A percentile compares a stretch with the other conserved stretches of the same genome.
Evolutionary conservation across 129 eudicot genomes (phyloP).

Genomic region (Sambucus nigra): DNA sequence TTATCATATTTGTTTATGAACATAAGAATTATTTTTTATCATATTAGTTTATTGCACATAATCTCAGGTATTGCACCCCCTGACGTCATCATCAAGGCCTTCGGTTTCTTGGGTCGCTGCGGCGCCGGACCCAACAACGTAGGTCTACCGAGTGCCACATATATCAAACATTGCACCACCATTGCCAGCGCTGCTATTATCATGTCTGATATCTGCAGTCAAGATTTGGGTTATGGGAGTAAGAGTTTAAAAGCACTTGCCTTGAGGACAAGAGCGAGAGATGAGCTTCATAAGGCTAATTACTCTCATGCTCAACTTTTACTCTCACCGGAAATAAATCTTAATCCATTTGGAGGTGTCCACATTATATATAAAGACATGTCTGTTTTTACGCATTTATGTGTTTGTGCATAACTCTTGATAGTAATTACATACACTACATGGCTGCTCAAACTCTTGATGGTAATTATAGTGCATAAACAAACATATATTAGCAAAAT

Average conservation of each 20-base stretch:
- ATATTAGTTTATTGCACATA: too few relatives aligned
- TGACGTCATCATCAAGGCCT: conserved; percentile 43
- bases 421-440: too few relatives aligned
- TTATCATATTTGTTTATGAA: too few relatives aligned
- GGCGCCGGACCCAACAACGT: conserved; percentile 80
- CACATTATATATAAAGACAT: conserved; percentile 54
- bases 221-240: conserved; percentile 14
- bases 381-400: too few relatives aligned
- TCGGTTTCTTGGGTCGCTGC: conserved; percentile 79
- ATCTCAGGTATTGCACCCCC: conserved; percentile 67
- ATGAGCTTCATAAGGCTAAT: conserved; percentile 29
- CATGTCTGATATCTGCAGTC: conserved; percentile 27
- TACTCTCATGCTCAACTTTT: conserved; percentile 39
- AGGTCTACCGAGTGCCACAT: conserved; percentile 41
- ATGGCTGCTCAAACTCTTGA: too few relatives aligned
- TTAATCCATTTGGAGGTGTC: conserved; percentile 65
- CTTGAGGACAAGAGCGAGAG: conserved; percentile 55
- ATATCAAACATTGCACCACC: conserved; percentile 60
- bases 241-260: conserved; percentile 59
- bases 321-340: conserved; percentile 66
- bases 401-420: too few relatives aligned
- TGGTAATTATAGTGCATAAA: too few relatives aligned
- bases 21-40: too few relatives aligned
- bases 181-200: conserved; percentile 55
- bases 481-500: too few relatives aligned